Evolutionary conservation across 2,329 filamentous ascomycete genomes (phyloP), one percentile per base, ranked within the genome.

Genomic region (Ambrosiella beaveri): DNA sequence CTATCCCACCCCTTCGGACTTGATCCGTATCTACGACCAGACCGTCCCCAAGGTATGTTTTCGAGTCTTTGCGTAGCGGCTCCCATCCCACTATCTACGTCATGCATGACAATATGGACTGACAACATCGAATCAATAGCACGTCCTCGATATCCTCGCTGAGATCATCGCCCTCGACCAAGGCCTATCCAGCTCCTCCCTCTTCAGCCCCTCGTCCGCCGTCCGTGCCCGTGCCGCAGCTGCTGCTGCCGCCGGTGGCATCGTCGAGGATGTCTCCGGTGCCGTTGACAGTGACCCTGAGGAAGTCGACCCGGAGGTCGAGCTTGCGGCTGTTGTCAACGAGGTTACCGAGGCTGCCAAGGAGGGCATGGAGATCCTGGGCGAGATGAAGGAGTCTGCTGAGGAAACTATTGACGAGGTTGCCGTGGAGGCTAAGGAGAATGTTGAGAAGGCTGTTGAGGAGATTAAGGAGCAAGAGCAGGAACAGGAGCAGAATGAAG

Each of bases 11-110:
- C 93, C 91, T 11, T 80, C 84, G 65, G 93, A 97, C 68, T 77
- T 98, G 66, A 96, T 98, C 70, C 81, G 80, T 66, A 95, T 98
- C 71, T 98, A 98, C 73, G 93, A 98, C 72, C 95, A 95, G 81
- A 97, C 93, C 38, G 90, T 97, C 51, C 85, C 91, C 65, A 96
- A 96, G 86, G 90, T 88, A 65, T 62, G 66, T 54, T 50, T 45
- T 36, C 19, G 2, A 54, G 12, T 13, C 36, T 7, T 19, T 19
- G 11, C 15, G 7, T 11, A 17, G n/a, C n/a, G 8, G n/a, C 11
- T 2, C 11, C 15, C 4, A 40, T 41, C 19, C 27, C 5, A 27
- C 27, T 27, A 27, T 27, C 27, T 27, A 27, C 27, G 2, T 27
- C 27, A 4, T 27, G 27, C 3, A 27, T 27, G 27, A 27, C 27